phyloP scores from a whole-genome alignment of 345 rosid genomes.

The Noccaea caerulescens region DNA sequence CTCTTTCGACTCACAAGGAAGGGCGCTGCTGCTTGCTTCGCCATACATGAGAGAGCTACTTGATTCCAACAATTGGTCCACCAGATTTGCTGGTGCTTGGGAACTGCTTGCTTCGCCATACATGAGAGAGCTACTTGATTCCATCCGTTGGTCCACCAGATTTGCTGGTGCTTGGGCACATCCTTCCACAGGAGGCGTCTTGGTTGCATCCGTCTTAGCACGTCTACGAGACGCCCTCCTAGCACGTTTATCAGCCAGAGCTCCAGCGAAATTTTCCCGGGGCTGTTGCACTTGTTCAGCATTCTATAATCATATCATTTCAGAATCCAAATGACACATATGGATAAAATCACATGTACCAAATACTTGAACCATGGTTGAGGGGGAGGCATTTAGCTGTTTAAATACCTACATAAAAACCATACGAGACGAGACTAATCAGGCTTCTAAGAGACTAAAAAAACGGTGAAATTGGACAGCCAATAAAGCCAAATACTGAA shows the following conservation, averaged over 20 bases:
- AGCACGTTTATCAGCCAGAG: conserved; percentile 75
- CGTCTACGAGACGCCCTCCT: conserved; percentile 27
- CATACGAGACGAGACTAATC: conserved; percentile 26
- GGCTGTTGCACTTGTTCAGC: conserved; percentile 64
- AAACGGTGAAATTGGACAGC: conserved; percentile 13
- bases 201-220: too few relatives aligned
- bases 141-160: too few relatives aligned
- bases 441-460: conserved; percentile 6
- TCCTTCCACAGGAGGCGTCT: too few relatives aligned
- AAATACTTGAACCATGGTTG: conserved; percentile 76
- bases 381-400: conserved; percentile 88
- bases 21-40: too few relatives aligned
- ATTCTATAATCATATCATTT: conserved; percentile 48
- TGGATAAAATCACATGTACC: conserved; percentile 47
- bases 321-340: conserved; percentile 1
- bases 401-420: conserved; percentile 62
- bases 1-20: too few relatives aligned
- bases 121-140: too few relatives aligned
- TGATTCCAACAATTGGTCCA: too few relatives aligned
- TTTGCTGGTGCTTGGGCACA: too few relatives aligned
- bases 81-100: too few relatives aligned
- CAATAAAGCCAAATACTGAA: neutral
- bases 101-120: too few relatives aligned
- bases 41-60: too few relatives aligned
- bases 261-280: conserved; percentile 77